Conservation (phyloP, 2,329 filamentous ascomycete species). For the Trichoderma oligosporum region DNA sequence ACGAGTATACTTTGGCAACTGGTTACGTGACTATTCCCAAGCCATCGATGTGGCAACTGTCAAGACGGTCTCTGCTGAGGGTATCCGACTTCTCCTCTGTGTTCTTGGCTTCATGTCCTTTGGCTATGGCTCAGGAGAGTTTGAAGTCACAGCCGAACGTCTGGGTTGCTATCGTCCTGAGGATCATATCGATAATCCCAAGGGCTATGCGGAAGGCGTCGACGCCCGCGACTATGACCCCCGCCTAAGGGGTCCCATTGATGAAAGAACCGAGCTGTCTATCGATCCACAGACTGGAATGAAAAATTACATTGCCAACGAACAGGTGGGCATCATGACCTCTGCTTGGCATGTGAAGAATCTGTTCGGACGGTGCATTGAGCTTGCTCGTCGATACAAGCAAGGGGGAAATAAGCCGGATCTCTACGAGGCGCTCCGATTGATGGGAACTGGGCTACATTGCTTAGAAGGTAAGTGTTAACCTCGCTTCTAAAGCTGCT, state of each 20-base stretch:
- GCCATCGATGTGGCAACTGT: slow-evolving; percentile 90
- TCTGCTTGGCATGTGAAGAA: slow-evolving; percentile 73
- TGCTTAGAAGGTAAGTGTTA: slow-evolving; percentile 66
- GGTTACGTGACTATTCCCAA: slow-evolving; percentile 90
- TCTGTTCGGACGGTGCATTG: slow-evolving; percentile 69
- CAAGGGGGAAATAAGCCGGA: slow-evolving; percentile 60
- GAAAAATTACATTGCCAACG: slow-evolving; percentile 95
- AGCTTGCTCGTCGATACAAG: slow-evolving; percentile 72
- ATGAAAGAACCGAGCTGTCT: slow-evolving; percentile 72
- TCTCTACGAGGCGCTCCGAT: slow-evolving; percentile 78
- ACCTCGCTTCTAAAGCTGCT: neutral
- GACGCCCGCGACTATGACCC: slow-evolving; percentile 80
- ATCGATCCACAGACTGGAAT: slow-evolving; percentile 73
- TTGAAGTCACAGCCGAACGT: slow-evolving; percentile 77
- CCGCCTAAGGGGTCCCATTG: slow-evolving; percentile 75
- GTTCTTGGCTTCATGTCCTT: slow-evolving; percentile 87
- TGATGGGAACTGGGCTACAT: slow-evolving; percentile 84
- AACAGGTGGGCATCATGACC: slow-evolving; percentile 72
- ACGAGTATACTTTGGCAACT: slow-evolving; percentile 93
- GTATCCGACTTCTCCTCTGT: slow-evolving; percentile 84
- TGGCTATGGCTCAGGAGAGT: slow-evolving; percentile 79
- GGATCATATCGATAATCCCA: slow-evolving; percentile 71
- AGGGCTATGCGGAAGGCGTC: slow-evolving; percentile 83
- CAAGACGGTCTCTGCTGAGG: slow-evolving; percentile 85
- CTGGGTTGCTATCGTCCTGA: slow-evolving; percentile 82